Percentiles rank a stretch among this genome's conserved stretches.
phyloP scores from a whole-genome alignment of 257 asterid genomes.

The Salvia hispanica region DNA sequence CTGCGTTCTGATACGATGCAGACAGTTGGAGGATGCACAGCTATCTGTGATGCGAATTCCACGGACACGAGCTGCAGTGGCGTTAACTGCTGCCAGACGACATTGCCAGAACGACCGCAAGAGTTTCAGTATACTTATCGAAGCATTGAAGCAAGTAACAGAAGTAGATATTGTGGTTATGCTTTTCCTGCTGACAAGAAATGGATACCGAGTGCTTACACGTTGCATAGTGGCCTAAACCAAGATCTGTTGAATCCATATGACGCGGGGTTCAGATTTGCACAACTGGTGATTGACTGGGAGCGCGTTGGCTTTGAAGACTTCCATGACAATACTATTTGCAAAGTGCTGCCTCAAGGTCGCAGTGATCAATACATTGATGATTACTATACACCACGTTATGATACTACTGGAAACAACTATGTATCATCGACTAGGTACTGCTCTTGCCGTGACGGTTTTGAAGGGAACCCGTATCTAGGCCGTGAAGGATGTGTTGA shows the following conservation, averaged over 20 bases:
- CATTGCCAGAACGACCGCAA: constrained; percentile 2
- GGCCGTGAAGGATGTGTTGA: not conserved
- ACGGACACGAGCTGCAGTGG: constrained; percentile 33
- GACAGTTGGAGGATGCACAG: constrained; percentile 31
- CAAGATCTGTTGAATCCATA: constrained; percentile 31
- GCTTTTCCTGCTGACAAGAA: constrained; percentile 33
- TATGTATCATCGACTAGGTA: not conserved
- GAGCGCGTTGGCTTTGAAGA: not conserved
- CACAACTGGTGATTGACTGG: constrained; percentile 41
- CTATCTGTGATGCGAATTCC: constrained; percentile 30
- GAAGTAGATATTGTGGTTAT: constrained; percentile 38
- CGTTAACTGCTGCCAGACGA: constrained; percentile 39
- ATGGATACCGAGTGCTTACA: constrained; percentile 28
- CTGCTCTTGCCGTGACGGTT: not conserved
- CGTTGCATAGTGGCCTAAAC: constrained; percentile 12
- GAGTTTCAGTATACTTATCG: constrained; percentile 22
- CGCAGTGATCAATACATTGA: not conserved
- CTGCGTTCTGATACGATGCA: not conserved
- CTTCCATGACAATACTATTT: not conserved
- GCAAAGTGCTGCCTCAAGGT: not conserved
- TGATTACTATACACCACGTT: not conserved
- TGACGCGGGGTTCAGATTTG: constrained; percentile 24
- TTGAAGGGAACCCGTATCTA: constrained; percentile 18
- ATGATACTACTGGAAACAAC: not conserved
- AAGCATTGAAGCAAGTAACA: not conserved